These are phyloP conservation scores for Gastrolobium bilobum DNA, from an alignment of 306 rosid species.

Conservation along the genomic window DNA sequence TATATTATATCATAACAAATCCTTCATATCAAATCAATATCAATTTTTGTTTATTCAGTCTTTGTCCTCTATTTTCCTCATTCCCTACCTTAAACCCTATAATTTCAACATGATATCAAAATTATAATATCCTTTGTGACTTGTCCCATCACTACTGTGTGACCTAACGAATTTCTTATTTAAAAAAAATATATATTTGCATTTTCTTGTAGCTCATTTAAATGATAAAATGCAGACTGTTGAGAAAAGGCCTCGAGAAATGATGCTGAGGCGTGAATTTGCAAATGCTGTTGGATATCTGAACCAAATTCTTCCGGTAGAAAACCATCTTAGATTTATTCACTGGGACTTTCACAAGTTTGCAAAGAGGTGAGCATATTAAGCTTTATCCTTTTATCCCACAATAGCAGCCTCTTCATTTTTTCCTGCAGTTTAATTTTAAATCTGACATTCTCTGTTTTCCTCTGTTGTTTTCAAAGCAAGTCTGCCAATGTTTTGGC, in stretches of 20 bases:
- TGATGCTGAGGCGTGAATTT: slow-evolving; percentile 99
- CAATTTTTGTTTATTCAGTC: too few relatives aligned
- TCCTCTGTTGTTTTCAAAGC: slow-evolving; percentile 65
- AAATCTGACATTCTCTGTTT: slow-evolving; percentile 52
- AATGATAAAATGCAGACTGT: slow-evolving; percentile 71
- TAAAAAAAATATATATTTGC: not conserved
- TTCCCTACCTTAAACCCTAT: too few relatives aligned
- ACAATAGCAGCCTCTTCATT: not conserved
- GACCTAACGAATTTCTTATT: slow-evolving; percentile 25
- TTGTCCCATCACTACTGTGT: not conserved
- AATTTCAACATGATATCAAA: too few relatives aligned
- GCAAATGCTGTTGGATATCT: slow-evolving; percentile 92
- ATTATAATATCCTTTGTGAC: too few relatives aligned
- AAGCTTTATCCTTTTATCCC: slow-evolving; percentile 7
- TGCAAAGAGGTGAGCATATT: slow-evolving; percentile 76
- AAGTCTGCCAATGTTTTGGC: slow-evolving; percentile 97
- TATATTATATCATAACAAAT: too few relatives aligned
- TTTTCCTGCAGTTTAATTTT: slow-evolving; percentile 23
- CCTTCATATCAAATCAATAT: too few relatives aligned
- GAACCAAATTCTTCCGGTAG: slow-evolving; percentile 78
- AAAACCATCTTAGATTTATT: slow-evolving; percentile 85
- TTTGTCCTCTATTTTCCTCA: too few relatives aligned
- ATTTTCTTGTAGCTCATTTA: slow-evolving; percentile 44
- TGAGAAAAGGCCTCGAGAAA: slow-evolving; percentile 97
- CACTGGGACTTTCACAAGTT: slow-evolving; percentile 99